phyloP scores from a whole-genome alignment of 306 rosid genomes.

The Oxytropis ochrocephala region DNA sequence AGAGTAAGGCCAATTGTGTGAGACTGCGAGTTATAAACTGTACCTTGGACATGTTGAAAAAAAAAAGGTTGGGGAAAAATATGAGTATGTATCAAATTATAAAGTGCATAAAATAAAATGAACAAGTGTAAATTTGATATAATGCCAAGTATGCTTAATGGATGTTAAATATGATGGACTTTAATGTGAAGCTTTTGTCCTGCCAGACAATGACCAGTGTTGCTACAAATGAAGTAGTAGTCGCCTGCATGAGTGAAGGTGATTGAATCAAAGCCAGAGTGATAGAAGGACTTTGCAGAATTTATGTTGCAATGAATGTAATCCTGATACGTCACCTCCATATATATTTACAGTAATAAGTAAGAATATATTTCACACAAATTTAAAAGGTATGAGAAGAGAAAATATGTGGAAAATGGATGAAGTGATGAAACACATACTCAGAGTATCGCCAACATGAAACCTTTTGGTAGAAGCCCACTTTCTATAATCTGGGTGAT shows the following conservation, averaged over 20 bases:
- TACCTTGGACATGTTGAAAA: no score
- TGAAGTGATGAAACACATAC: constrained; percentile 7
- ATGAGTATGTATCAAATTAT: background rate
- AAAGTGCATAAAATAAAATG: background rate
- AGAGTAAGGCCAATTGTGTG: no score
- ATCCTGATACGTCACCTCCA: constrained; percentile 19
- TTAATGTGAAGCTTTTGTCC: constrained; percentile 33
- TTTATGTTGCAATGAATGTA: constrained; percentile 17
- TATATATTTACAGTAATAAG: no score
- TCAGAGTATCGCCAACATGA: constrained; percentile 24
- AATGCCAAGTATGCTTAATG: background rate
- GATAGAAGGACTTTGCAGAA: background rate
- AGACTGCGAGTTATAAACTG: no score
- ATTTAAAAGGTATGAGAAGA: background rate
- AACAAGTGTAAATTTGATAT: background rate
- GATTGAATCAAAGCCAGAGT: constrained; percentile 2
- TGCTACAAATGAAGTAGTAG: constrained; percentile 31
- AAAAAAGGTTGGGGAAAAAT: no score
- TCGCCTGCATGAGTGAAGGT: background rate
- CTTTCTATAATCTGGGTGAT: constrained; percentile 5
- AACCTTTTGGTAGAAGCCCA: constrained; percentile 31
- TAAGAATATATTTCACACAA: no score
- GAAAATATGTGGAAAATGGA: background rate
- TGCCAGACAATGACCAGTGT: constrained; percentile 11
- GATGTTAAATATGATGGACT: background rate